Evolutionary conservation across 805 yeast genomes (phyloP).

Genomic region (Candida sithepensis): DNA sequence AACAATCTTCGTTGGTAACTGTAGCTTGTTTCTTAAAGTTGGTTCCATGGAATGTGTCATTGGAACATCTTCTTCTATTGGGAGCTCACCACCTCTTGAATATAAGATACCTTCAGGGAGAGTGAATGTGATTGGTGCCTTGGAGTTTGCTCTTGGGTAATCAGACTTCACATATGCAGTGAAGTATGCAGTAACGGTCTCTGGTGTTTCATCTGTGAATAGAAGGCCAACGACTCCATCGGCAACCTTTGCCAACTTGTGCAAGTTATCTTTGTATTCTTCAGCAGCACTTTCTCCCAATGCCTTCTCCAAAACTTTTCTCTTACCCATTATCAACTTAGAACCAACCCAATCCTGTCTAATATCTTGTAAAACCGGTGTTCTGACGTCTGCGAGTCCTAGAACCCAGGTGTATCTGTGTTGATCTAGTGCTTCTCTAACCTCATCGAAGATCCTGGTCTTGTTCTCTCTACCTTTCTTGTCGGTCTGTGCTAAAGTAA

Average conservation of each 20-base stretch:
- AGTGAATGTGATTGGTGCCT: conserved; percentile 75
- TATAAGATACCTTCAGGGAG: conserved; percentile 90
- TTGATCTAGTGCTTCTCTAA: conserved; percentile 75
- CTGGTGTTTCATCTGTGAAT: conserved; percentile 84
- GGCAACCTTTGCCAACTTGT: conserved; percentile 58
- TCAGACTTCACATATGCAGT: conserved; percentile 73
- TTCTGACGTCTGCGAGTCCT: conserved; percentile 86
- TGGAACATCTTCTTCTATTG: conserved; percentile 91
- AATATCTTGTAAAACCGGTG: conserved; percentile 90
- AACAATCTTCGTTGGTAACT: conserved; percentile 87
- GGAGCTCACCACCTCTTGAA: conserved; percentile 92
- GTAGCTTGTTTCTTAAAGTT: conserved; percentile 81
- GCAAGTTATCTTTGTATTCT: conserved; percentile 84
- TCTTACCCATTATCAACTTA: conserved; percentile 83
- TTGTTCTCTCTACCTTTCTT: conserved; percentile 94
- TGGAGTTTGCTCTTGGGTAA: conserved; percentile 85
- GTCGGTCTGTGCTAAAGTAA: conserved; percentile 92
- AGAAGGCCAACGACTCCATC: conserved; percentile 83
- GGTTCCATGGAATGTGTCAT: conserved; percentile 95
- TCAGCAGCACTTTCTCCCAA: conserved; percentile 84
- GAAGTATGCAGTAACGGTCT: conserved; percentile 89
- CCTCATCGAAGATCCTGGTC: conserved; percentile 85
- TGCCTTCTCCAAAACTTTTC: conserved; percentile 90
- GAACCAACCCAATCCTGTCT: conserved; percentile 93
- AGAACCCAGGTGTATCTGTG: conserved; percentile 82